These are phyloP conservation scores for Drosera capensis DNA, from an alignment of 148 eudicot species.

Conservation along the genomic window DNA sequence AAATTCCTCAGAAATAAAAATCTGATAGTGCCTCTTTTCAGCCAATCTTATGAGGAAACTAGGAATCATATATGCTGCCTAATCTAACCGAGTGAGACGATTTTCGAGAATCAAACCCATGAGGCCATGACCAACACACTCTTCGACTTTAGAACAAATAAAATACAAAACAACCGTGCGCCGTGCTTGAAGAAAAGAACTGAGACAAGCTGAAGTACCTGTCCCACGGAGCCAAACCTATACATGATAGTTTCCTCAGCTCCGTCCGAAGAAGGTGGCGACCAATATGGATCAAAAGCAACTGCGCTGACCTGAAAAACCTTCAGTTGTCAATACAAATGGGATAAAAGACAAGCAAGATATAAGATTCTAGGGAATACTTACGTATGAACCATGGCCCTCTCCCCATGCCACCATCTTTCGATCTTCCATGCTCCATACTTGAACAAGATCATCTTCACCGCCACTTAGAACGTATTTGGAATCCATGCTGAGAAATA, in stretches of 20 bases:
- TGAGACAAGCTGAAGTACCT: conserved; percentile 25
- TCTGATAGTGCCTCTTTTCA: background rate
- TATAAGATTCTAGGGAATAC: conserved; percentile 5
- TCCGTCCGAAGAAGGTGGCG: conserved; percentile 60
- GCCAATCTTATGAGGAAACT: background rate
- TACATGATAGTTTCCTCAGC: conserved; percentile 46
- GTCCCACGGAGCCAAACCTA: conserved; percentile 88
- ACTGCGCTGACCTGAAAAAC: conserved; percentile 79
- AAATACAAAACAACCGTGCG: background rate
- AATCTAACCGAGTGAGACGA: too few relatives aligned
- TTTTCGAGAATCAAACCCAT: too few relatives aligned
- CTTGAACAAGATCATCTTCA: conserved; percentile 92
- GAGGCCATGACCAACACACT: too few relatives aligned
- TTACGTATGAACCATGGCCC: conserved; percentile 90
- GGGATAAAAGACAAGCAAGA: background rate
- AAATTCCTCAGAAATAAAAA: background rate
- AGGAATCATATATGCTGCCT: background rate
- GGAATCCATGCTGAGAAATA: conserved; percentile 48
- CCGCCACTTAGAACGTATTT: conserved; percentile 82
- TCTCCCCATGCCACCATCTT: conserved; percentile 93
- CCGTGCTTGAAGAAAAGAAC: background rate
- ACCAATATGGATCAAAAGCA: conserved; percentile 74
- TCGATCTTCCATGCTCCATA: conserved; percentile 92
- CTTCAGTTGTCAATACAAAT: background rate
- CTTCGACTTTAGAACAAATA: too few relatives aligned